These are phyloP conservation scores for Clarireedia homoeocarpa DNA, from an alignment of 2,329 filamentous ascomycete species.

Conservation along the genomic window DNA sequence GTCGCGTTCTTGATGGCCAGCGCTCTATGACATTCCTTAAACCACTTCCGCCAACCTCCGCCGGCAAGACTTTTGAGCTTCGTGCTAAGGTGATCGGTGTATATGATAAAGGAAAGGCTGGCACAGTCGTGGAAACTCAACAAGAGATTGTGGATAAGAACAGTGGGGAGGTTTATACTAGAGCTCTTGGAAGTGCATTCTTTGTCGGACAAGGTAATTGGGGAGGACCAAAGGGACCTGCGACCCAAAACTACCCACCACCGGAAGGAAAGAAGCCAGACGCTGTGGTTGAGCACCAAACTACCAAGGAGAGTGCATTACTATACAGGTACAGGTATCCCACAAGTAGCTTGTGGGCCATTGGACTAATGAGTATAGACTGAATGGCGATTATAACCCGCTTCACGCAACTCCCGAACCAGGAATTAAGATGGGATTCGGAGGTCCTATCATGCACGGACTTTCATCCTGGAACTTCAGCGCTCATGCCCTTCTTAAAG, in stretches of 20 bases:
- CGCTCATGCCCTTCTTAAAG: slow-evolving; percentile 63
- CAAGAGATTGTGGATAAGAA: slow-evolving; percentile 53
- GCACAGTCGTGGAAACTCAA: slow-evolving; percentile 61
- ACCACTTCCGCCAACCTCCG: slow-evolving; percentile 52
- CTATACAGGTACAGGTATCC: slow-evolving; percentile 51
- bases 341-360: not conserved
- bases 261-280: slow-evolving; percentile 67
- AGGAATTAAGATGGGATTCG: slow-evolving; percentile 83
- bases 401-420: slow-evolving; percentile 83
- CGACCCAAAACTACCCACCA: slow-evolving; percentile 69
- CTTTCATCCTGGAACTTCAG: slow-evolving; percentile 81
- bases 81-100: slow-evolving; percentile 58
- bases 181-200: slow-evolving; percentile 53
- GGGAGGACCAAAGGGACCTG: slow-evolving; percentile 85
- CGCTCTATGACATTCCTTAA: slow-evolving; percentile 56
- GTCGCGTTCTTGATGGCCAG: slow-evolving; percentile 59
- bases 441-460: slow-evolving; percentile 82
- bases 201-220: slow-evolving; percentile 66
- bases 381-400: slow-evolving; percentile 93
- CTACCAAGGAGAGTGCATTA: slow-evolving; percentile 62
- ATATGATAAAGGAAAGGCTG: slow-evolving; percentile 66
- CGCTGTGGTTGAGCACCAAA: slow-evolving; percentile 61
- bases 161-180: slow-evolving; percentile 51
- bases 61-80: slow-evolving; percentile 55
- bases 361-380: slow-evolving; percentile 34